phyloP scores from a whole-genome alignment of 2,329 filamentous ascomycete genomes.

The Ophiognomonia clavigignenti-juglandacearum region DNA sequence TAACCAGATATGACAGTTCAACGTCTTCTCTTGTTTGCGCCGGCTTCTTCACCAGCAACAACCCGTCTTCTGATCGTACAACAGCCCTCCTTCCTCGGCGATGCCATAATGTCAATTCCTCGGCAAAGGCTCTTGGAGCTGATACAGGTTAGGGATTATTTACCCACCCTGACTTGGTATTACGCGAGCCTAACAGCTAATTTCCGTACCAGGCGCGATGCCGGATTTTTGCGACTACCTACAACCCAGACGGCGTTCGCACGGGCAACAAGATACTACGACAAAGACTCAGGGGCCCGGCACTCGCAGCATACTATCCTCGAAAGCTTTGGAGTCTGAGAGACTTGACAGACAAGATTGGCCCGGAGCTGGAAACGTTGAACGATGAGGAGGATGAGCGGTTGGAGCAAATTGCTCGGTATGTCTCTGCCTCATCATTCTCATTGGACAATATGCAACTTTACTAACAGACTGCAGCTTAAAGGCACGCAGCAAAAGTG shows the following conservation, averaged over 20 bases:
- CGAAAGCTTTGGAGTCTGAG: constrained; percentile 65
- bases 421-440: constrained; percentile 24
- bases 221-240: constrained; percentile 84
- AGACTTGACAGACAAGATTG: constrained; percentile 68
- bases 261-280: constrained; percentile 90
- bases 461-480: constrained; percentile 40
- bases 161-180: background rate
- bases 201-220: constrained; percentile 69
- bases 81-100: constrained; percentile 10
- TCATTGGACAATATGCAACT: background rate
- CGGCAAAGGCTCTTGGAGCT: constrained; percentile 63
- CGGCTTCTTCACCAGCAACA: background rate
- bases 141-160: constrained; percentile 75
- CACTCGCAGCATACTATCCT: constrained; percentile 85
- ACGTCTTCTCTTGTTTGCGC: constrained; percentile 5
- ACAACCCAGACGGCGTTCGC: constrained; percentile 77
- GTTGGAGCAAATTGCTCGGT: constrained; percentile 67
- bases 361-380: constrained; percentile 60
- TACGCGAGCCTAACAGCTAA: constrained; percentile 9
- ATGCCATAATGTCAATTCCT: constrained; percentile 56
- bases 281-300: constrained; percentile 79
- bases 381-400: constrained; percentile 78
- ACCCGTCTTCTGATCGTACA: background rate
- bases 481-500: constrained; percentile 78
- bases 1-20: too few relatives aligned